phyloP scores from a whole-genome alignment of 1,284 basidiomycete genomes.

The Neotropicomus parvogracilis region DNA sequence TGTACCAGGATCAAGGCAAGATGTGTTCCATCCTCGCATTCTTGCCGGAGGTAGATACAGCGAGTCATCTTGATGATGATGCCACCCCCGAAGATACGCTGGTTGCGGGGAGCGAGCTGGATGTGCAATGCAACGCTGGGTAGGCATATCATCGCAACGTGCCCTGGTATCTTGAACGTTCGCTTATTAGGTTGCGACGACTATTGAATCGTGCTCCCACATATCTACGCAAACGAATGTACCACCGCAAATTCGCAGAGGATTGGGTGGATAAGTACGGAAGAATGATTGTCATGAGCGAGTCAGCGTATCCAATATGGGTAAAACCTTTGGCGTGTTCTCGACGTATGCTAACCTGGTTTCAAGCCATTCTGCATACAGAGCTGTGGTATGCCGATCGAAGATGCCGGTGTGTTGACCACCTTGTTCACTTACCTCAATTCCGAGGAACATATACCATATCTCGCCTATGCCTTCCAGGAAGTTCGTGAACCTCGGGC shows the following conservation, averaged over 20 bases:
- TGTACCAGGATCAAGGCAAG: slow-evolving; percentile 26
- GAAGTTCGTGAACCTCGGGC: slow-evolving; percentile 40
- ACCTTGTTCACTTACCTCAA: slow-evolving; percentile 43
- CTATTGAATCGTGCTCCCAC: slow-evolving; percentile 21
- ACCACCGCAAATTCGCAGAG: slow-evolving; percentile 28
- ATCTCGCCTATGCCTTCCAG: slow-evolving; percentile 42
- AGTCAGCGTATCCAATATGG: slow-evolving; percentile 46
- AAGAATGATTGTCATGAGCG: slow-evolving; percentile 44
- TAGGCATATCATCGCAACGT: slow-evolving; percentile 1
- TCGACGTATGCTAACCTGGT: slow-evolving; percentile 5
- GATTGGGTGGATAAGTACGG: slow-evolving; percentile 38
- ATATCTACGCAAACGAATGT: slow-evolving; percentile 28
- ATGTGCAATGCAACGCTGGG: slow-evolving; percentile 30
- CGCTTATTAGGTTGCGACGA: slow-evolving; percentile 24
- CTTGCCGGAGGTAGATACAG: slow-evolving; percentile 25
- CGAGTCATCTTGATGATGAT: slow-evolving; percentile 17
- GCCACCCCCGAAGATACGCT: slow-evolving; percentile 15
- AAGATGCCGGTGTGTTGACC: slow-evolving; percentile 44
- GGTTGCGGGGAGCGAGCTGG: slow-evolving; percentile 18
- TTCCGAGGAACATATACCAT: slow-evolving; percentile 37
- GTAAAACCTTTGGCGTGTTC: slow-evolving; percentile 15
- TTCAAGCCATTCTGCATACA: slow-evolving; percentile 36
- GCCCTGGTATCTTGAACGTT: not conserved
- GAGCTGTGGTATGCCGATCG: slow-evolving; percentile 33
- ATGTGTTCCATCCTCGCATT: slow-evolving; percentile 27